Evolutionary conservation across 441 rosid genomes (phyloP), one percentile per base, ranked within the genome.

Genomic region (Brassica balearica): DNA sequence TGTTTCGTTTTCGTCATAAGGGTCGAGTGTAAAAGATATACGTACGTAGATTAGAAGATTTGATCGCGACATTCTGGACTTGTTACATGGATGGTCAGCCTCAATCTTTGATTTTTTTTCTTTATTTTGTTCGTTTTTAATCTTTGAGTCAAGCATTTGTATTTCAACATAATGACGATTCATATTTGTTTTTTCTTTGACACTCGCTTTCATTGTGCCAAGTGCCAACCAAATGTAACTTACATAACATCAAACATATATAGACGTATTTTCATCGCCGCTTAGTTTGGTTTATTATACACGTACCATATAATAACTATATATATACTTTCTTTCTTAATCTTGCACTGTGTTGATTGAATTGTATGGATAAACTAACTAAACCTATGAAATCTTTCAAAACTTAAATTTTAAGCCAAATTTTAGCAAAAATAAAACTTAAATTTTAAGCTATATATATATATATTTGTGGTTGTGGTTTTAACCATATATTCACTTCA

Each of bases 31-130:
- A 19, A 25, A 65, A 27, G 55, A 17, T 25, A 62, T 48, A 48
- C 7, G 63, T 23, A 36, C 38, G 46, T 22, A 59, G 32, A 76
- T 77, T 15, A 11, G 15, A 62, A 43, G 59, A 71, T 55, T 63
- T 36, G 64, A 60, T 60, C 62, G 81, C 77, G 81, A 32, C 19
- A 58, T 71, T 77, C 63, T 77, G 68, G 77, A 78, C 81, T 78
- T 66, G 11, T 55, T 53, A 51, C 71, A 65, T 71, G 61, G 67
- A 59, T 60, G 20, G 73, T 67, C 73, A 65, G 41, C 68, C 73
- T 65, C 56, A 19, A 41, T 72, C 69, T 78, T 67, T 22, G 73
- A 43, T 14, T 63, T 22, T 10, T 59, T 25, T 60, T 23, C 1
- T 53, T 60, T 72, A 2, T 15, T 19, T n/a, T 7, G 14, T 8